Percentiles rank a stretch among this genome's conserved stretches.
phyloP scores from a whole-genome alignment of 164 flowering plant species.

The Kingdonia uniflora region DNA sequence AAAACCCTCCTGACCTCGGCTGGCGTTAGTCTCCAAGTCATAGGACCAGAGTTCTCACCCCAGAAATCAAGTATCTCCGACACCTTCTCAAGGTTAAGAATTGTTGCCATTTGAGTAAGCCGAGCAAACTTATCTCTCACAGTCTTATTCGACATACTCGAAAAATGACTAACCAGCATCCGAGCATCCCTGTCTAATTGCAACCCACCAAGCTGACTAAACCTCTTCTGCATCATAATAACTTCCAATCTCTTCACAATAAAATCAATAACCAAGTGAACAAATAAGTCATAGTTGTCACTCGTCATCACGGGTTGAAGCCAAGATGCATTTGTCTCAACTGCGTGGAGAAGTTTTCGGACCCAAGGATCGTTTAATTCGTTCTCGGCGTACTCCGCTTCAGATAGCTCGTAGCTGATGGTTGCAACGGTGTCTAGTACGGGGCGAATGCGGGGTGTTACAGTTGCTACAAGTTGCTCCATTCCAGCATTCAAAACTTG shows the following conservation, averaged over 20 bases:
- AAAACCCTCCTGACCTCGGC: constrained; percentile 93
- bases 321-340: constrained; percentile 80
- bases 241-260: constrained; percentile 90
- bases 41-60: constrained; percentile 98
- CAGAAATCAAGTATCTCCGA: constrained; percentile 98
- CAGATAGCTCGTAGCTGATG: constrained; percentile 84
- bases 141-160: constrained; percentile 86
- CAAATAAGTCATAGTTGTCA: constrained; percentile 69
- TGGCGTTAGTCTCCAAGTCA: constrained; percentile 98
- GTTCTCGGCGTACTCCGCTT: constrained; percentile 87
- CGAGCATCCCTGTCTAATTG: constrained; percentile 87
- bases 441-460: constrained; percentile 77
- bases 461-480: constrained; percentile 74
- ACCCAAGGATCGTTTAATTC: constrained; percentile 98
- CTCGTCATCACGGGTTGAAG: constrained; percentile 82
- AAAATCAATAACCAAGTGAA: constrained; percentile 76
- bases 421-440: constrained; percentile 71
- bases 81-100: constrained; percentile 90
- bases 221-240: constrained; percentile 94
- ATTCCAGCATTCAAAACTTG: constrained; percentile 59
- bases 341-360: constrained; percentile 84
- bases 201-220: constrained; percentile 90
- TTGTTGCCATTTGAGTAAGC: constrained; percentile 94
- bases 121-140: constrained; percentile 96
- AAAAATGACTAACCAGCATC: constrained; percentile 83